phyloP scores from a whole-genome alignment of 768 basidiomycete species.

The Sutorius australiensis region DNA sequence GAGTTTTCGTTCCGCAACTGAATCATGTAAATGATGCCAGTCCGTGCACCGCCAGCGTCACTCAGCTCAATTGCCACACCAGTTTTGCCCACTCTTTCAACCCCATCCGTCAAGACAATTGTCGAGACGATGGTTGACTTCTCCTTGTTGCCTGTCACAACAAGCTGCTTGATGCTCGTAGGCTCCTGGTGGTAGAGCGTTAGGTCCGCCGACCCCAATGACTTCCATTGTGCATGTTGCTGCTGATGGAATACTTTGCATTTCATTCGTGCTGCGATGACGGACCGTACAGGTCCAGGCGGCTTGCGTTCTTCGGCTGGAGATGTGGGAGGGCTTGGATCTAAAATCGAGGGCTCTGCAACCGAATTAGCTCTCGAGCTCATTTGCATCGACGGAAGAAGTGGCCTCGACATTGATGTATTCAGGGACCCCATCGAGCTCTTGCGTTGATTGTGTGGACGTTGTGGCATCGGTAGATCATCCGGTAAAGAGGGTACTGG shows the following conservation, averaged over 20 bases:
- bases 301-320: constrained; percentile 58
- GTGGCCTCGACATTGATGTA: constrained; percentile 45
- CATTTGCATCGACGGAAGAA: constrained; percentile 62
- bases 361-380: constrained; percentile 50
- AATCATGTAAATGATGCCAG: constrained; percentile 96
- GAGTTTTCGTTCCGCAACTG: constrained; percentile 87
- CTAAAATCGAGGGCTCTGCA: constrained; percentile 51
- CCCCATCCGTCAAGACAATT: constrained; percentile 92
- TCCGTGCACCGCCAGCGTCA: constrained; percentile 77
- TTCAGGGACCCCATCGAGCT: constrained; percentile 16
- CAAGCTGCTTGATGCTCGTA: constrained; percentile 92
- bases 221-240: constrained; percentile 97
- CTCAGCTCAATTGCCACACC: constrained; percentile 96
- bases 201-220: constrained; percentile 81
- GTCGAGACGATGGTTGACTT: constrained; percentile 86
- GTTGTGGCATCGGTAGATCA: constrained; percentile 31
- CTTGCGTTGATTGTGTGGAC: constrained; percentile 18
- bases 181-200: constrained; percentile 84
- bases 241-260: constrained; percentile 98
- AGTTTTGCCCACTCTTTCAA: constrained; percentile 98
- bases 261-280: constrained; percentile 88
- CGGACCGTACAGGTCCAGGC: constrained; percentile 68
- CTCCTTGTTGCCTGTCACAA: constrained; percentile 78
- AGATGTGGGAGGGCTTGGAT: constrained; percentile 82
- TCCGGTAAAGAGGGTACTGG: constrained; percentile 39